These are phyloP conservation scores for Vigna radiata DNA, from an alignment of 306 rosid genomes.

Conservation along the genomic window DNA sequence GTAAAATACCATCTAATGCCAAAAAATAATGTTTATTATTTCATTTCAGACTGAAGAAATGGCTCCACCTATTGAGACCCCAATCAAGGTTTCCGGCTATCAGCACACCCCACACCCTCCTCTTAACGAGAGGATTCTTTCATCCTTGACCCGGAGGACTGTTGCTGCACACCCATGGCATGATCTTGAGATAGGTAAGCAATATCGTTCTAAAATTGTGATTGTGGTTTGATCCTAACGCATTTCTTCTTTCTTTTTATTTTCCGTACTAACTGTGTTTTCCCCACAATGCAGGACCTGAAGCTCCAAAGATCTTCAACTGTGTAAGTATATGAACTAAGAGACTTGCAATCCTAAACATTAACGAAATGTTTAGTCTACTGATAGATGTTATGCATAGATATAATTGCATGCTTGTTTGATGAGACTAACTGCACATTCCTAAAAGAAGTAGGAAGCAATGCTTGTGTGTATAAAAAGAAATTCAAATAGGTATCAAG, in stretches of 20 bases:
- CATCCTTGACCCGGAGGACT: conserved; percentile 92
- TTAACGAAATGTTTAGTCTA: neutral
- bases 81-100: conserved; percentile 48
- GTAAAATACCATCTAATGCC: conserved; percentile 3
- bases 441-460: neutral
- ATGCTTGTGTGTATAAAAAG: neutral
- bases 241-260: neutral
- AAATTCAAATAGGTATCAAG: neutral
- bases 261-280: conserved; percentile 26
- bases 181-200: conserved; percentile 95
- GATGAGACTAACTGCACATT: neutral
- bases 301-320: conserved; percentile 86
- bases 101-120: conserved; percentile 63
- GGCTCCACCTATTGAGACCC: conserved; percentile 78
- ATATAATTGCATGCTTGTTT: neutral
- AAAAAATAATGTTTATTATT: conserved; percentile 17
- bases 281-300: conserved; percentile 74
- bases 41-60: conserved; percentile 57
- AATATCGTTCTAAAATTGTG: neutral
- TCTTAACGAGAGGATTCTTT: conserved; percentile 94
- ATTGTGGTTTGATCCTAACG: neutral
- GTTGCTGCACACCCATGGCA: conserved; percentile 99
- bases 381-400: neutral
- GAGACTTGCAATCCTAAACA: neutral
- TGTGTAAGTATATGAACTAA: conserved; percentile 66